Base-by-base conservation (phyloP, 75 land plant species). In the Selaginella moellendorffii region DNA sequence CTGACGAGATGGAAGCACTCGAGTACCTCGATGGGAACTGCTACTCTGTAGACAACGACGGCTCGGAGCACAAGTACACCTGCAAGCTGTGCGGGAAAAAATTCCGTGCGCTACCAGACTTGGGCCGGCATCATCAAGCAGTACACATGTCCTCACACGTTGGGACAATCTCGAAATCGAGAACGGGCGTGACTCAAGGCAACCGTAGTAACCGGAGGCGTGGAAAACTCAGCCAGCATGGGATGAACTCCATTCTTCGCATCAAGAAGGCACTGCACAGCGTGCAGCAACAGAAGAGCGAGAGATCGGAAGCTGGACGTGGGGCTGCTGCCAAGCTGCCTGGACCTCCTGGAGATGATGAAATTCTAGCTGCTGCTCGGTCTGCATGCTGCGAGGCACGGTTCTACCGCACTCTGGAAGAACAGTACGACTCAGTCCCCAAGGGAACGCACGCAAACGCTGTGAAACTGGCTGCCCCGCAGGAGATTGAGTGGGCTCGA, bases 31-130 rank as follows among this genome's bases (percentile, higher is more conserved):
- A n/a, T n/a, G n/a, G n/a, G n/a, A n/a, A n/a, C n/a, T n/a, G n/a
- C n/a, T n/a, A n/a, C n/a, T n/a, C n/a, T n/a, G n/a, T n/a, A n/a
- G n/a, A n/a, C n/a, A 36, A 36, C 5, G 46, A 36, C 14, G 46
- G 10, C 46, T 14, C 5, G 14, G 46, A 5, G 46, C 14, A 36
- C 46, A 83, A 63, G 58, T 92, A 72, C 76, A 77, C 56, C 27
- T 92, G 97, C 65, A 77, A 74, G 63, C 71, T 79, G 63, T 91
- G 97, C 75, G 82, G 93, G 1, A 67, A 80, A 62, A 5, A 56
- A 21, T 56, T 56, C 9, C 8, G n/a, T 2, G 8, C 19, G 21
- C 24, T 56, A 19, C 23, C 23, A 21, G 59, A 56, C n/a, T 56
- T 56, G n/a, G 59, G 59, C 59, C 24, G 59, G 5, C 59, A 56